Evolutionary conservation across 2,329 filamentous ascomycete genomes (phyloP).

Genomic region (Arthrobotrys conoides): DNA sequence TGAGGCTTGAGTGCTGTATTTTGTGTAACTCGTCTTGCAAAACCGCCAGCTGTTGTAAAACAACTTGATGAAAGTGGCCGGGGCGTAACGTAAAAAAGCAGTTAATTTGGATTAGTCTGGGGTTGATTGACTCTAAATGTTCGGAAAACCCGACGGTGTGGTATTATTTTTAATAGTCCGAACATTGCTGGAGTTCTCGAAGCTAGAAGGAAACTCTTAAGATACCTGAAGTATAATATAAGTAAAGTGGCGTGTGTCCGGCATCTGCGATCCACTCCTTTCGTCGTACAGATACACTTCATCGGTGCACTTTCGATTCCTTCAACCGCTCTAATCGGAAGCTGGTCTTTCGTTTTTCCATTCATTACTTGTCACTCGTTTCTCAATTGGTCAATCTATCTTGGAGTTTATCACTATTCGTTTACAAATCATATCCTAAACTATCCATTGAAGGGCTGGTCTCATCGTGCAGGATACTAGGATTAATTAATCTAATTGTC

Average conservation of each 20-base stretch:
- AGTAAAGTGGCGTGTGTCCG: slow-evolving; percentile 22
- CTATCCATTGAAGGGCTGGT: background rate
- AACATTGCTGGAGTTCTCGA: background rate
- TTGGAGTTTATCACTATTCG: background rate
- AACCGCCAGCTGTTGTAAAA: background rate
- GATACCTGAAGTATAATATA: background rate
- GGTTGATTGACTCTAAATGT: no score
- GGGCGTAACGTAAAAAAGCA: background rate
- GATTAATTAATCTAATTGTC: background rate
- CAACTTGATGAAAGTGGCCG: background rate
- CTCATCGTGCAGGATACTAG: background rate
- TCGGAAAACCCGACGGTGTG: background rate
- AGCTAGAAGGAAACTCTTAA: background rate
- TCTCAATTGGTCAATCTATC: background rate
- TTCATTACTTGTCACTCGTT: slow-evolving; percentile 2
- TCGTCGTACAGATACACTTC: background rate
- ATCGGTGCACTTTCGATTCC: slow-evolving; percentile 8
- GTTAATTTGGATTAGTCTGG: background rate
- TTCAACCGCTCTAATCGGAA: slow-evolving; percentile 9
- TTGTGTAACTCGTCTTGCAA: background rate
- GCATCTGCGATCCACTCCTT: slow-evolving; percentile 2
- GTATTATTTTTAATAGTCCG: background rate
- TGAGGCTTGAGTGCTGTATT: background rate
- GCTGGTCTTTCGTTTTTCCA: slow-evolving; percentile 14
- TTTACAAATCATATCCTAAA: slow-evolving; percentile 3